These are phyloP conservation scores for Trichoderma hamatum DNA, from an alignment of 2,329 filamentous ascomycete species.

Conservation along the genomic window DNA sequence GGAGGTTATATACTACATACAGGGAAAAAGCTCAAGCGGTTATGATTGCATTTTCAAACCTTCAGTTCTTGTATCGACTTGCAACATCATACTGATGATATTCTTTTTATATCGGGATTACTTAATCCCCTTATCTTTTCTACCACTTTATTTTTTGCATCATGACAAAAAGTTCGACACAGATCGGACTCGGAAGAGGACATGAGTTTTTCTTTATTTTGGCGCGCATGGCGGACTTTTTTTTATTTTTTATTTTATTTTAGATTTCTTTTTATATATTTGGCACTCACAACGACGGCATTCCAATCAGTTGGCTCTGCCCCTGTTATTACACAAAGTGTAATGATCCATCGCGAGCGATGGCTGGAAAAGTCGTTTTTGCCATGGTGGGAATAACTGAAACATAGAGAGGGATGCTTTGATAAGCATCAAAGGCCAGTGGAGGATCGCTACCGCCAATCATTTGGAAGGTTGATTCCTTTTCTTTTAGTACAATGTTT, in stretches of 20 bases:
- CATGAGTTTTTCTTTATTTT: constrained; percentile 22
- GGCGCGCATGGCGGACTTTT: constrained; percentile 37
- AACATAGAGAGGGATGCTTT: constrained; percentile 20
- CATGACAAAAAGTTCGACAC: constrained; percentile 39
- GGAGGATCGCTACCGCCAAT: constrained; percentile 19
- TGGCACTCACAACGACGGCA: constrained; percentile 35
- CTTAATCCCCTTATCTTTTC: constrained; percentile 22
- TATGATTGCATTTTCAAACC: constrained; percentile 45
- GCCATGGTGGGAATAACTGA: constrained; percentile 31
- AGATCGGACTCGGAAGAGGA: constrained; percentile 29
- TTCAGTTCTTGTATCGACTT: constrained; percentile 52
- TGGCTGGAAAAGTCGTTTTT: constrained; percentile 42
- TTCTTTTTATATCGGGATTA: constrained; percentile 36
- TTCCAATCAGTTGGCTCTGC: constrained; percentile 35
- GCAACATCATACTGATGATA: constrained; percentile 34
- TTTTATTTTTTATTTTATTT: constrained; percentile 27
- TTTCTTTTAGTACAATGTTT: constrained; percentile 21
- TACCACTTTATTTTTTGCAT: constrained; percentile 30
- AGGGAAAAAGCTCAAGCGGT: constrained; percentile 42
- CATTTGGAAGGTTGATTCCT: constrained; percentile 20
- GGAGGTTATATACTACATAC: constrained; percentile 38
- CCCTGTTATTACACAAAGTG: constrained; percentile 56
- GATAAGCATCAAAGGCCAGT: constrained; percentile 2
- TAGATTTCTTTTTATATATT: constrained; percentile 28
- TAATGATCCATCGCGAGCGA: constrained; percentile 48